A percentile compares a stretch with the other conserved stretches of the same genome.
Evolutionary conservation across 139 green algal genomes (phyloP).

Genomic region (Haematococcus sp.): DNA sequence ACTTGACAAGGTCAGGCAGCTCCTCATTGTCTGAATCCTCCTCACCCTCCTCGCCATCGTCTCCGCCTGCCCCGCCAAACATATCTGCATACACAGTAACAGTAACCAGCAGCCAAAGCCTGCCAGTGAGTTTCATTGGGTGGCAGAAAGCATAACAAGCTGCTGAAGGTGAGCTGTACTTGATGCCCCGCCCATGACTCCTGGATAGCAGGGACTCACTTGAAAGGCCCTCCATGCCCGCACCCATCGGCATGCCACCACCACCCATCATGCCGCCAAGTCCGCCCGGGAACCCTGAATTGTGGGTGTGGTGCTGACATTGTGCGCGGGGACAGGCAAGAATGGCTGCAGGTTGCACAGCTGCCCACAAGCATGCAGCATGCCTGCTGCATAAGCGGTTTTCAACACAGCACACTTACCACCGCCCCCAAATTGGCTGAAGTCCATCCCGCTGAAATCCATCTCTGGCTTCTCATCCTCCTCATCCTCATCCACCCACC

Average conservation of each 20-base stretch:
- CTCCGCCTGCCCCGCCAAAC: not conserved
- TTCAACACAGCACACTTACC: slow-evolving; percentile 25
- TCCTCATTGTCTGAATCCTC: slow-evolving; percentile 42
- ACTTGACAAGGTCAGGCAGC: slow-evolving; percentile 36
- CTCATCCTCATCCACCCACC: slow-evolving; percentile 55
- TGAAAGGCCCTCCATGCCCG: slow-evolving; percentile 5
- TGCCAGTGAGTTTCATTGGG: too few species aligned
- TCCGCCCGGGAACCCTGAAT: slow-evolving; percentile 9
- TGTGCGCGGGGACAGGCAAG: too few species aligned
- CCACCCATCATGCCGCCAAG: slow-evolving; percentile 30
- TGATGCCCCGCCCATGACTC: not conserved
- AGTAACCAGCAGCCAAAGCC: not conserved
- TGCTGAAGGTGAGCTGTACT: not conserved
- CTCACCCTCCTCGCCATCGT: slow-evolving; percentile 25
- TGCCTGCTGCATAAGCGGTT: too few species aligned
- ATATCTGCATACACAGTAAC: too few species aligned
- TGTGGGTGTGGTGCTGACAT: too few species aligned
- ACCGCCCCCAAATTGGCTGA: slow-evolving; percentile 28
- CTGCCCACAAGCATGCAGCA: too few species aligned
- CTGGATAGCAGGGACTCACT: not conserved
- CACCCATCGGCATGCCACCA: slow-evolving; percentile 32
- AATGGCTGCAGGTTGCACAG: too few species aligned
- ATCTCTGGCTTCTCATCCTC: slow-evolving; percentile 44
- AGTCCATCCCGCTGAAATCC: slow-evolving; percentile 34
- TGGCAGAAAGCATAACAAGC: not conserved